Evolutionary conservation across 306 rosid genomes (phyloP), one percentile per base, ranked within the genome.

Genomic region (Fragaria nilgerrensis): DNA sequence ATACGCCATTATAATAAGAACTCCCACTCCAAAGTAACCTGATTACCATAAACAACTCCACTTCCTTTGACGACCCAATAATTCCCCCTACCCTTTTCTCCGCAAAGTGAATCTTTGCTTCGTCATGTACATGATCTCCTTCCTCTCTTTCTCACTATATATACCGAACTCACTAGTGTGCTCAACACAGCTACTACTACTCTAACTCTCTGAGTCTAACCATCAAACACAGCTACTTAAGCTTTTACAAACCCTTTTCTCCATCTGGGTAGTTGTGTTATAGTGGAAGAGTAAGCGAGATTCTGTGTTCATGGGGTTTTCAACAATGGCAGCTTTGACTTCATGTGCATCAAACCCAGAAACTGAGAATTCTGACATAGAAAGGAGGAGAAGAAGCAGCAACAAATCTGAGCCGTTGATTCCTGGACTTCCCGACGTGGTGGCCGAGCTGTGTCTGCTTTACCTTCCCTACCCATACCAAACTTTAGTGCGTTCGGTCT

Each of bases 401-500:
- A 43, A 22, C 49, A 36, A 83, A 9, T 70, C 55, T 0, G 81
- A 82, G 81, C 68, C 77, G 55, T 80, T 91, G 59, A 89, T 91
- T 72, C 92, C 90, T 0, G 94, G 91, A 2, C 79, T 91, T 3
- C 94, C 97, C 0, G 61, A 89, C 72, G 90, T 89, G 78, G 78
- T 91, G 20, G 81, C 94, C 8, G 88, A 83, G 80, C 84, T 91
- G 0, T 91, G 97, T 75, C 94, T 91, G 23, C 88, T 89, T 22
- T 89, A 72, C 44, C 82, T 91, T 79, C 94, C 97, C 0, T 91
- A 89, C 39, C 97, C 97, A 0, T 89, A 88, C 81, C 92, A 80
- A 3, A 62, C 89, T 29, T 41, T 86, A 23, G 83, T 81, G 0
- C 91, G 97, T 65, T 82, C 88, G 41, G 92, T 91, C 34, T 91